Evolutionary conservation across 306 rosid species (phyloP).

Genomic region (Phaseolus lunatus): DNA sequence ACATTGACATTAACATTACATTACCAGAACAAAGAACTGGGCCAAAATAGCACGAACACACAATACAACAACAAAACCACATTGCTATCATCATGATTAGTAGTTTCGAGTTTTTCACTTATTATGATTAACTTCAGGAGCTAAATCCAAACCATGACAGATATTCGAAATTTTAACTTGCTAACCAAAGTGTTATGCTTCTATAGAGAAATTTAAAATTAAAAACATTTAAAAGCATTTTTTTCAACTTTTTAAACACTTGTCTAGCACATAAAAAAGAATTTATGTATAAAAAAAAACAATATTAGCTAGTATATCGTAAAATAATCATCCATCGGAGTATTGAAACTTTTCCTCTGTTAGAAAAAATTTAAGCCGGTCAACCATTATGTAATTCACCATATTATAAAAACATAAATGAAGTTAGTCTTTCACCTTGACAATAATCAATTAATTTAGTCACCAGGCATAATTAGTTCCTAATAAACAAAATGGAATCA

Average conservation of each 20-base stretch:
- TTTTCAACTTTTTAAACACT: background rate
- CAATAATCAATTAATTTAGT: background rate
- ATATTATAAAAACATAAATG: background rate
- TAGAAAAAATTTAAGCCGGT: background rate
- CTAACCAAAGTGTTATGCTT: background rate
- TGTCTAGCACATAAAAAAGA: background rate
- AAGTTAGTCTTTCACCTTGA: background rate
- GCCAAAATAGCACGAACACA: constrained; percentile 15
- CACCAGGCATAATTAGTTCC: background rate
- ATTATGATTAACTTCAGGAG: background rate
- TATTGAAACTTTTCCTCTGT: background rate
- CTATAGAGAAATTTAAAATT: background rate
- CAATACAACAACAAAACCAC: background rate
- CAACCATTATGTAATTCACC: background rate
- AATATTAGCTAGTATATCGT: background rate
- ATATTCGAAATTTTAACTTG: background rate
- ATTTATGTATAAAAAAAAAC: background rate
- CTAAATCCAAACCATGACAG: background rate
- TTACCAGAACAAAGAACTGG: background rate
- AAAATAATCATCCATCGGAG: background rate
- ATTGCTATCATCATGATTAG: background rate
- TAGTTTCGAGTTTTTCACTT: background rate
- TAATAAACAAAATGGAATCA: background rate
- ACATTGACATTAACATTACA: background rate
- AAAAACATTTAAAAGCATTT: background rate